Evolutionary conservation across 1,139 yeast genomes (phyloP).

Genomic region (Fermentozyma sake): DNA sequence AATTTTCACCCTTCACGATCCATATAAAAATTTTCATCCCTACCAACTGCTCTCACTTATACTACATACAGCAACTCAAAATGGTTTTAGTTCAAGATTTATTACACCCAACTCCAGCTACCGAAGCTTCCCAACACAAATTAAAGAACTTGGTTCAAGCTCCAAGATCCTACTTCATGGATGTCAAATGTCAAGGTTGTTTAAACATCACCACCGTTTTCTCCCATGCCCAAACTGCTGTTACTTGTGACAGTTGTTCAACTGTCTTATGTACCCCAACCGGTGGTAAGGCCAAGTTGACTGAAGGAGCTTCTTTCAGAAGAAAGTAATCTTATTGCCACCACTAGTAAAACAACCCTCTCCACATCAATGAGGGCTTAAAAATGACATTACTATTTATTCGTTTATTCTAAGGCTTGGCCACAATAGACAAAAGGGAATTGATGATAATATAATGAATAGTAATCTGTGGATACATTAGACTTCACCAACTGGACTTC

Average conservation of each 20-base stretch:
- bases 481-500: too few relatives aligned
- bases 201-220: slow-evolving; percentile 97
- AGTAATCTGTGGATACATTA: too few relatives aligned
- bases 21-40: slow-evolving; percentile 7
- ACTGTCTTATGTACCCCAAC: slow-evolving; percentile 98
- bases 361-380: too few relatives aligned
- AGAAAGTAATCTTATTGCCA: slow-evolving; percentile 91
- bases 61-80: slow-evolving; percentile 3
- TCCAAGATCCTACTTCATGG: slow-evolving; percentile 99
- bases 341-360: too few relatives aligned
- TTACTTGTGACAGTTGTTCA: slow-evolving; percentile 97
- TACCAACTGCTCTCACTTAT: slow-evolving; percentile 2
- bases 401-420: too few relatives aligned
- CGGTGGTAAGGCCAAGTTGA: slow-evolving; percentile 99
- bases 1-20: slow-evolving; percentile 1
- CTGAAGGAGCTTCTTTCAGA: slow-evolving; percentile 99
- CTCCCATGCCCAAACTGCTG: slow-evolving; percentile 99
- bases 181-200: slow-evolving; percentile 99
- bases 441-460: too few relatives aligned
- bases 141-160: slow-evolving; percentile 94
- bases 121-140: slow-evolving; percentile 96
- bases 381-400: too few relatives aligned
- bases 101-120: slow-evolving; percentile 92
- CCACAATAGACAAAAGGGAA: too few relatives aligned
- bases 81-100: slow-evolving; percentile 18